These are phyloP conservation scores for Biscutella laevigata DNA, from an alignment of 441 rosid species.

Conservation along the genomic window DNA sequence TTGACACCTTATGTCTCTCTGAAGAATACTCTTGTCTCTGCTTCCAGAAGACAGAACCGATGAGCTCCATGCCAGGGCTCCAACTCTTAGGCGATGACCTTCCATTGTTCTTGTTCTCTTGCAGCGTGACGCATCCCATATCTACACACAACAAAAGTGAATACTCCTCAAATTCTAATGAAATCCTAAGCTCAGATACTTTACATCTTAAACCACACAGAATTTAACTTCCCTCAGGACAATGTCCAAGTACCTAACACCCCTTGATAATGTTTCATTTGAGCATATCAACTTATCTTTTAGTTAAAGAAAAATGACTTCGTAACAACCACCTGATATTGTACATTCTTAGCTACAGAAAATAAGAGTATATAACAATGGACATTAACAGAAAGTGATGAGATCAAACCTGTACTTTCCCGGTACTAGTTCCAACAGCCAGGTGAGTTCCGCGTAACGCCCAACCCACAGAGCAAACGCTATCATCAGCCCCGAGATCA, in stretches of 20 bases:
- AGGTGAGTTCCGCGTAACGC: slow-evolving; percentile 76
- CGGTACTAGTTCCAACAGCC: slow-evolving; percentile 82
- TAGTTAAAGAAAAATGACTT: neutral
- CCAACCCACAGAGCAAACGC: slow-evolving; percentile 93
- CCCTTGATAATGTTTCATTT: neutral
- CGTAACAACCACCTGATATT: neutral
- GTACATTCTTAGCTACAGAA: neutral
- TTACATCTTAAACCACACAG: neutral
- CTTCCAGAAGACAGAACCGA: slow-evolving; percentile 85
- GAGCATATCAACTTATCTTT: slow-evolving; percentile 8
- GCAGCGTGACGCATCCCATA: slow-evolving; percentile 88
- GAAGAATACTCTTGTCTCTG: slow-evolving; percentile 86
- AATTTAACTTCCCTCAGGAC: neutral
- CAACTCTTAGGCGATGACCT: slow-evolving; percentile 84
- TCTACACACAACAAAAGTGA: slow-evolving; percentile 28
- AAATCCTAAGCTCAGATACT: neutral
- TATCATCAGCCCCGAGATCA: slow-evolving; percentile 78
- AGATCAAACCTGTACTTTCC: slow-evolving; percentile 74
- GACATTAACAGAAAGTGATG: neutral
- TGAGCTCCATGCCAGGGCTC: slow-evolving; percentile 87
- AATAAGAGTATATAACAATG: neutral
- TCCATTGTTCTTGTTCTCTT: slow-evolving; percentile 82
- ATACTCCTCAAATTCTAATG: neutral
- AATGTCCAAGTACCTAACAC: neutral
- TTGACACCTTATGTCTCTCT: slow-evolving; percentile 66